phyloP scores from a whole-genome alignment of 495 filamentous ascomycete genomes.

The Letharia lupina region DNA sequence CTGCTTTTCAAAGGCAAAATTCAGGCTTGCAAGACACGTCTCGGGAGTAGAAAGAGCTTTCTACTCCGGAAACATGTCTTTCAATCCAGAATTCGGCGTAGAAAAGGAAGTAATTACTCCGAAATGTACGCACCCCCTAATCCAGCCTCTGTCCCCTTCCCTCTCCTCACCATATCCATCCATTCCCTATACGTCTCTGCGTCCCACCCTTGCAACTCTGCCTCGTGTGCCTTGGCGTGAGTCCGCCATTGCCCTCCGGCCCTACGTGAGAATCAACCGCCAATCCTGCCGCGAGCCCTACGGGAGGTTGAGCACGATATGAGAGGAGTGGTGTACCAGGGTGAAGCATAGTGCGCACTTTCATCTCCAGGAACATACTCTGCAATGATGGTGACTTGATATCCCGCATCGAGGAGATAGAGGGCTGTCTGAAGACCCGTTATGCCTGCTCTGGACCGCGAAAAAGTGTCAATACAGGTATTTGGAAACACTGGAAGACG shows the following conservation, averaged over 20 bases:
- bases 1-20: too few species aligned
- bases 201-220: conserved; percentile 31
- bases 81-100: too few species aligned
- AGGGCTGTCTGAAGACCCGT: conserved; percentile 42
- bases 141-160: conserved; percentile 18
- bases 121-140: background rate
- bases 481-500: background rate
- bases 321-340: conserved; percentile 25
- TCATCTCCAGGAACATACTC: conserved; percentile 34
- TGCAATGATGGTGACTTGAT: conserved; percentile 38
- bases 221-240: conserved; percentile 27
- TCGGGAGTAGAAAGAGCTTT: too few species aligned
- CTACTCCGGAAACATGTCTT: too few species aligned
- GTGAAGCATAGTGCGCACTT: conserved; percentile 33
- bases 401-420: conserved; percentile 34
- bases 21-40: too few species aligned
- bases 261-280: conserved; percentile 20
- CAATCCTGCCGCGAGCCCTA: background rate
- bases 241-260: conserved; percentile 37
- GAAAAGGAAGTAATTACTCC: too few species aligned
- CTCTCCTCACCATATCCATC: conserved; percentile 22
- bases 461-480: background rate
- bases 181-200: conserved; percentile 31
- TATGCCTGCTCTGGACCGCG: conserved; percentile 34
- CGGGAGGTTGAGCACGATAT: background rate